phyloP scores from a whole-genome alignment of 2,329 filamentous ascomycete species.

The Daldinia eschscholtzii region DNA sequence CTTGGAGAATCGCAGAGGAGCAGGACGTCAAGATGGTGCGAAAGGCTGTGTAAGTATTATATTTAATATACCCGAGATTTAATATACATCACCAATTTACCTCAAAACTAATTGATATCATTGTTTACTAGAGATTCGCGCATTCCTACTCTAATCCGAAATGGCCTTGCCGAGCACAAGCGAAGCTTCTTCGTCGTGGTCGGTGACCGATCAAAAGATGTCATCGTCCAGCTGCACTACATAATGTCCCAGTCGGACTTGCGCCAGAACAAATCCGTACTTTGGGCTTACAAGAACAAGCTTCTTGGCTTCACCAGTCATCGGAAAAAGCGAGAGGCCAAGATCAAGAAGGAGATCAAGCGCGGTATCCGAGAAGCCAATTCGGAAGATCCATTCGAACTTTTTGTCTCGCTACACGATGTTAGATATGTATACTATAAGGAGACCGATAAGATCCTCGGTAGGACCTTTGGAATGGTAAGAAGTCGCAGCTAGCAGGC shows the following conservation, averaged over 20 bases:
- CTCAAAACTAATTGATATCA: background rate
- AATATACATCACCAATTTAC: background rate
- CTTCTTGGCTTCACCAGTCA: conserved; percentile 94
- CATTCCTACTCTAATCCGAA: conserved; percentile 90
- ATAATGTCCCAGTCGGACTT: conserved; percentile 92
- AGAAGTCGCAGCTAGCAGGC: conserved; percentile 4
- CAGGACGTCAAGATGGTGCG: conserved; percentile 46
- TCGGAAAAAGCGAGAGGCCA: conserved; percentile 96
- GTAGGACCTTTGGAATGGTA: conserved; percentile 94
- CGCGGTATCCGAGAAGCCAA: conserved; percentile 93
- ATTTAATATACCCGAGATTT: background rate
- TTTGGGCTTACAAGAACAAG: conserved; percentile 99
- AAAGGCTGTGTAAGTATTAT: conserved; percentile 49
- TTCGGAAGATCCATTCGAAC: conserved; percentile 93
- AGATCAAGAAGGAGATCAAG: conserved; percentile 99
- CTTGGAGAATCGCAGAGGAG: conserved; percentile 11
- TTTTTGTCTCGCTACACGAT: conserved; percentile 95
- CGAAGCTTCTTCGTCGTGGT: conserved; percentile 98
- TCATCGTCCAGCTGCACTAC: conserved; percentile 94
- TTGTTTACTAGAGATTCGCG: conserved; percentile 77
- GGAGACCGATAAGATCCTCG: conserved; percentile 98
- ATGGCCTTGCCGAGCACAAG: conserved; percentile 95
- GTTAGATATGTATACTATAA: conserved; percentile 99
- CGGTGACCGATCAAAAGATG: conserved; percentile 93
- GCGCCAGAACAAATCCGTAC: conserved; percentile 93